Conservation (phyloP, 129 eudicot species). For the Smallanthus sonchifolius region DNA sequence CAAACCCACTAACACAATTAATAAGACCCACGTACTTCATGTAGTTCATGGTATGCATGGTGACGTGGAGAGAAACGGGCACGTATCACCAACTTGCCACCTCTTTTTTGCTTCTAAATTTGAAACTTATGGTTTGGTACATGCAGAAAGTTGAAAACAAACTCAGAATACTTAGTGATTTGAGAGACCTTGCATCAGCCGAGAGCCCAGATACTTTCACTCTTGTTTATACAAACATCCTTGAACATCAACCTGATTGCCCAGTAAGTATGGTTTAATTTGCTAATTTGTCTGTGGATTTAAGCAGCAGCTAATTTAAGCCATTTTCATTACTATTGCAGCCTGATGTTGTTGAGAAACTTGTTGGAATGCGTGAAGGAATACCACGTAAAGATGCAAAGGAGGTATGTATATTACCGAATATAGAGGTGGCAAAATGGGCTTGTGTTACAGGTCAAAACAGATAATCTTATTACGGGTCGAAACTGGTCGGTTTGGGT, state of each 20-base stretch:
- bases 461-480: neutral
- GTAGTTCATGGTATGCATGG: too few relatives aligned
- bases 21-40: too few relatives aligned
- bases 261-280: slow-evolving; percentile 56
- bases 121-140: neutral
- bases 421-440: neutral
- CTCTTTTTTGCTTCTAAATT: slow-evolving; percentile 1
- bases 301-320: slow-evolving; percentile 7
- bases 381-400: slow-evolving; percentile 96
- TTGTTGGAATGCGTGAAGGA: slow-evolving; percentile 90
- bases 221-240: slow-evolving; percentile 89
- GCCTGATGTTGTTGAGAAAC: slow-evolving; percentile 92
- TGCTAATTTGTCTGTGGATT: neutral
- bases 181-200: slow-evolving; percentile 96
- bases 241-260: slow-evolving; percentile 95
- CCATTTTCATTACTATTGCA: slow-evolving; percentile 28
- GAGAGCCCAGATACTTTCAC: slow-evolving; percentile 95
- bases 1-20: too few relatives aligned
- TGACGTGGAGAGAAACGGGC: too few relatives aligned
- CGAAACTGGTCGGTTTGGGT: neutral
- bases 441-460: too few relatives aligned
- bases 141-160: slow-evolving; percentile 91
- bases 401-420: slow-evolving; percentile 50
- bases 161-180: slow-evolving; percentile 62
- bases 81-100: neutral